Evolutionary conservation across 495 filamentous ascomycete species (phyloP).

Genomic region (Bacidia gigantensis): DNA sequence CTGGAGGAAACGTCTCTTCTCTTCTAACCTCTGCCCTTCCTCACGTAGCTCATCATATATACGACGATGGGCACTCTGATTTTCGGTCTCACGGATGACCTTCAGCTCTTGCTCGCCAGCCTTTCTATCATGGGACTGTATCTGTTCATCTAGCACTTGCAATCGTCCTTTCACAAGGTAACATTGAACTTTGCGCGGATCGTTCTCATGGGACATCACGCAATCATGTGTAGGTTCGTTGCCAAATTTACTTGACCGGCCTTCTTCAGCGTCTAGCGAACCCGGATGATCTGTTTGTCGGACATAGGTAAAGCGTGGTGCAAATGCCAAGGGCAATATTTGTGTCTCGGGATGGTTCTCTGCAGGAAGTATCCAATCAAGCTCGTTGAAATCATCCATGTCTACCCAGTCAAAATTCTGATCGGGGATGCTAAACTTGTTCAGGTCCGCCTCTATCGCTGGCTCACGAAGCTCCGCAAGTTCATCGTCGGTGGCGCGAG

Average conservation of each 20-base stretch:
- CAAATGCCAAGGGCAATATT: conserved; percentile 81
- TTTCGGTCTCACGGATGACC: conserved; percentile 39
- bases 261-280: conserved; percentile 50
- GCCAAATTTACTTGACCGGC: conserved; percentile 72
- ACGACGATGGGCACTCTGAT: conserved; percentile 36
- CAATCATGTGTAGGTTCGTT: conserved; percentile 86
- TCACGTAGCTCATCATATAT: conserved; percentile 55
- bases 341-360: conserved; percentile 84
- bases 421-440: conserved; percentile 85
- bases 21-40: conserved; percentile 54
- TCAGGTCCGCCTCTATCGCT: conserved; percentile 50
- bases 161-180: conserved; percentile 72
- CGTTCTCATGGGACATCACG: conserved; percentile 86
- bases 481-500: conserved; percentile 45
- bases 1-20: conserved; percentile 65
- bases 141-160: conserved; percentile 61
- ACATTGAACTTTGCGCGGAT: conserved; percentile 79
- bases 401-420: conserved; percentile 93
- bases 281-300: conserved; percentile 86
- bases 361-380: conserved; percentile 88
- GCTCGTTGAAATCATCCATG: conserved; percentile 97
- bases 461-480: conserved; percentile 44
- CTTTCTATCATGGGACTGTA: conserved; percentile 51
- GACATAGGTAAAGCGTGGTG: conserved; percentile 92
- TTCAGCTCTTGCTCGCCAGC: conserved; percentile 53